These are phyloP conservation scores for Manihot esculenta DNA, from an alignment of 441 rosid species.

Conservation along the genomic window DNA sequence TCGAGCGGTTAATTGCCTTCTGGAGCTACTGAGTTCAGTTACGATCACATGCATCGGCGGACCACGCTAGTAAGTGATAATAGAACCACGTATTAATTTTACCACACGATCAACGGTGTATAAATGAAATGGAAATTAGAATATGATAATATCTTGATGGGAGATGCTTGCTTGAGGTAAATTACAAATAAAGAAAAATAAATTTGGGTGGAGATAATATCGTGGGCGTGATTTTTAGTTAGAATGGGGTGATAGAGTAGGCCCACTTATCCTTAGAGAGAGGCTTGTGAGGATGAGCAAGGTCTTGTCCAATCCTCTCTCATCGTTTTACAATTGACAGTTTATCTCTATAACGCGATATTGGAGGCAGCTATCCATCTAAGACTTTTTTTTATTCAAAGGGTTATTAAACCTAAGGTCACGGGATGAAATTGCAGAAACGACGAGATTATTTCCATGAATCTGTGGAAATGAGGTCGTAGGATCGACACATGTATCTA, in stretches of 20 bases:
- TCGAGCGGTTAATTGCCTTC: conserved; percentile 26
- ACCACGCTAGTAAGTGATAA: not conserved
- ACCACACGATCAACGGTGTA: not conserved
- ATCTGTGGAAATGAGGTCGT: not conserved
- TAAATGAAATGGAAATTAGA: not conserved
- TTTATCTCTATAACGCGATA: too few relatives aligned
- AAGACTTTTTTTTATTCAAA: too few relatives aligned
- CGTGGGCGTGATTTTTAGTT: too few relatives aligned
- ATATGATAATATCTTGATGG: not conserved
- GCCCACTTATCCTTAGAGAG: conserved; percentile 54
- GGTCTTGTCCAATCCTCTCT: conserved; percentile 41
- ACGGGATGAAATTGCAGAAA: too few relatives aligned
- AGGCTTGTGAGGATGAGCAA: conserved; percentile 33
- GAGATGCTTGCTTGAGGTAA: too few relatives aligned
- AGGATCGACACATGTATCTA: not conserved
- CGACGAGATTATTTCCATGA: too few relatives aligned
- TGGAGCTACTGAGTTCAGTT: conserved; percentile 12
- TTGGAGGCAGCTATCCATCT: too few relatives aligned
- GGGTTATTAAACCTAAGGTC: too few relatives aligned
- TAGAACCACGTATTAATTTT: not conserved
- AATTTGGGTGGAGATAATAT: not conserved
- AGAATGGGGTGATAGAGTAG: conserved; percentile 22
- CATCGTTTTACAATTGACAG: conserved; percentile 26
- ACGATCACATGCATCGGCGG: conserved; percentile 17
- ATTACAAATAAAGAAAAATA: too few relatives aligned